Base-by-base conservation (phyloP, 345 rosid species). In the Melastoma malabathricum region DNA sequence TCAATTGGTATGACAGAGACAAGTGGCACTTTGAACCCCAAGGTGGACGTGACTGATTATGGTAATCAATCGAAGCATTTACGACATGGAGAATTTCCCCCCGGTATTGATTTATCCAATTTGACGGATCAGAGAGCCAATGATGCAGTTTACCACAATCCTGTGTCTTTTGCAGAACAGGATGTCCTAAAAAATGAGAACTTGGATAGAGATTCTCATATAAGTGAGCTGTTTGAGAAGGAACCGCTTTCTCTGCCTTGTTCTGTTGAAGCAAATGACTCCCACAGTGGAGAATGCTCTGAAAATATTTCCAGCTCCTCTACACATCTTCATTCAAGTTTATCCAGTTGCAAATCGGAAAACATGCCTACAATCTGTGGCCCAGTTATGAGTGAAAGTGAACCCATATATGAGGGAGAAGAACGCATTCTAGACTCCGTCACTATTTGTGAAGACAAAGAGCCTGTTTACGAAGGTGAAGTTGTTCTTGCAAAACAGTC, bases 391-490 rank as follows among this genome's bases (percentile, higher is more conserved):
- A 79, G 78, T 72, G 89, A 71, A 17, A 77, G 80, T 72, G 99
- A 88, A 62, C 97, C 99, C 61, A 74, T 88, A 51, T 88, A 93
- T 67, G 97, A 93, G 70, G 99, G 97, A 50, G 97, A 93, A 67
- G 97, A 92, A 74, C 76, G 97, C 65, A 83, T 87, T 47, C 44
- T 76, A 50, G 87, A 92, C 65, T 67, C 88, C 59, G 81, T 69
- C 61, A 56, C 75, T 60, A 56, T 48, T 52, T 70, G 64, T 72
- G 84, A 67, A 72, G 81, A 79, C 47, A 68, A 75, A 55, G 95
- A 92, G 70, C 98, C 97, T 48, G 66, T 92, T 57, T 92, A 92
- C 64, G 98, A 92, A 81, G 99, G 99, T 62, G 99, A 93, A 71
- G 83, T 75, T 19, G 69, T 81, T 71, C 95, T 88, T 67, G 95